These are phyloP conservation scores for Solanum etuberosum DNA, from an alignment of 257 asterid genomes.

Conservation along the genomic window DNA sequence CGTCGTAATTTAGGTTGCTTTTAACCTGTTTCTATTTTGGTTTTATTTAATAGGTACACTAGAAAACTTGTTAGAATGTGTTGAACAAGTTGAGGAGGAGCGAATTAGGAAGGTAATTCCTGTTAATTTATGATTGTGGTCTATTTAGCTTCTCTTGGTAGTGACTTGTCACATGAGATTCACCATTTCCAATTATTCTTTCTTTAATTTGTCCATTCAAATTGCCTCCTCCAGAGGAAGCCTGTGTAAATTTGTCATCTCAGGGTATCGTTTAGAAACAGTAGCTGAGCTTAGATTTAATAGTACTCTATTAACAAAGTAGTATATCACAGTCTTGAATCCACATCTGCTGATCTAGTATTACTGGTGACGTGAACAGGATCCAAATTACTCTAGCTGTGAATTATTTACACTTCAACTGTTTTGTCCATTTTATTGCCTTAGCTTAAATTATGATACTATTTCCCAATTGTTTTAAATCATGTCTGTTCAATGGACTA, in stretches of 20 bases:
- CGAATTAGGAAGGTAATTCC: conserved; percentile 60
- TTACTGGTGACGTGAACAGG: background rate
- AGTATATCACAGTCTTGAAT: background rate
- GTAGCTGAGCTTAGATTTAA: background rate
- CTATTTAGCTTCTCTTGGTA: background rate
- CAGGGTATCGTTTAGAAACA: background rate
- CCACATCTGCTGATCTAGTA: background rate
- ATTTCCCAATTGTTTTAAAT: background rate
- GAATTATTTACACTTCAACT: background rate
- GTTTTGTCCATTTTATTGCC: background rate
- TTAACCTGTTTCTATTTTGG: background rate
- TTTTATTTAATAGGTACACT: conserved; percentile 46
- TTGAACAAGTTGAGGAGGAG: conserved; percentile 70
- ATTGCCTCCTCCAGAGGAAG: background rate
- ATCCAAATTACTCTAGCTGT: background rate
- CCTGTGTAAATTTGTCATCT: background rate
- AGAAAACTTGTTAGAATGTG: conserved; percentile 71
- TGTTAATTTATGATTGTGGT: conserved; percentile 4
- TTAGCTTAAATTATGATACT: background rate
- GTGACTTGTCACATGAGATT: background rate
- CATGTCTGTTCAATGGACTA: background rate
- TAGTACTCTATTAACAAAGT: background rate
- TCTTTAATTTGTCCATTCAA: background rate
- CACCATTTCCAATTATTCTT: background rate
- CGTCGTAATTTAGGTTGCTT: background rate